These are phyloP conservation scores for Aspergillus ochraceus DNA, from an alignment of 2,329 filamentous ascomycete genomes.

Conservation along the genomic window DNA sequence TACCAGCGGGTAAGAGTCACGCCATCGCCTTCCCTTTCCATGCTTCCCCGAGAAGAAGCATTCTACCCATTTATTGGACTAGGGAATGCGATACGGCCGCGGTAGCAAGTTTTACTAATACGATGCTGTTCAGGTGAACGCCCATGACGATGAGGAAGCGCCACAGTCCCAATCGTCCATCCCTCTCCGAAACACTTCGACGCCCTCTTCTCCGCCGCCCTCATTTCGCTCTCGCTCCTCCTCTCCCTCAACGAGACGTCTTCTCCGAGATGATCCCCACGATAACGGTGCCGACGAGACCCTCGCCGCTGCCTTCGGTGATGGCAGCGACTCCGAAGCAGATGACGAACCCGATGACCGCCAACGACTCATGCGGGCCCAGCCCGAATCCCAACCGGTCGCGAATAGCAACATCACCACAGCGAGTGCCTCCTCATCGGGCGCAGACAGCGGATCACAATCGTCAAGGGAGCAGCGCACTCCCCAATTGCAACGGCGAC, in stretches of 20 bases:
- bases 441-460: constrained; percentile 16
- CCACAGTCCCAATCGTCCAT: constrained; percentile 32
- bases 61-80: background rate
- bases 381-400: constrained; percentile 34
- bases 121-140: constrained; percentile 39
- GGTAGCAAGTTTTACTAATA: background rate
- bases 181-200: constrained; percentile 27
- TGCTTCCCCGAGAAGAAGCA: constrained; percentile 13
- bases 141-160: constrained; percentile 45
- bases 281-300: constrained; percentile 67
- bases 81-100: background rate
- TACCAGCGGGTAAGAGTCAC: constrained; percentile 47
- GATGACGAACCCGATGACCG: constrained; percentile 76
- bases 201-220: constrained; percentile 55
- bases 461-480: constrained; percentile 18
- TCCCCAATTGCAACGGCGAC: constrained; percentile 44
- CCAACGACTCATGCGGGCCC: constrained; percentile 79
- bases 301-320: constrained; percentile 91
- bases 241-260: constrained; percentile 58
- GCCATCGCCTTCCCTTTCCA: background rate
- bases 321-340: constrained; percentile 70
- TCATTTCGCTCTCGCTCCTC: constrained; percentile 87
- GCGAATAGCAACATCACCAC: constrained; percentile 29
- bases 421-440: constrained; percentile 28
- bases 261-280: constrained; percentile 54